Evolutionary conservation across 768 basidiomycete species (phyloP).

Genomic region (Boletus reticuloceps): DNA sequence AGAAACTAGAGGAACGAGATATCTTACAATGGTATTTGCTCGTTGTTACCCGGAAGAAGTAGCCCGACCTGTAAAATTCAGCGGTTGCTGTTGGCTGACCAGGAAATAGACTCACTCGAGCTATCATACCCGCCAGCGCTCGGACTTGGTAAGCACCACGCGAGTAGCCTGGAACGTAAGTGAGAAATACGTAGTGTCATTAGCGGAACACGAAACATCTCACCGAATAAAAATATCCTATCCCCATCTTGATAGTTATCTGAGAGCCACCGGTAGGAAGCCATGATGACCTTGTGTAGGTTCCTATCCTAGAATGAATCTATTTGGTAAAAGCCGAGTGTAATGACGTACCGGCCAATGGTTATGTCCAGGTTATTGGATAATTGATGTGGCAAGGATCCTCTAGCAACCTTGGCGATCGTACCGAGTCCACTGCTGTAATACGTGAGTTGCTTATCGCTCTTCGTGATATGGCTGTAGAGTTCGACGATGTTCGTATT

Average conservation of each 20-base stretch:
- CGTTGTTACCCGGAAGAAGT: slow-evolving; percentile 38
- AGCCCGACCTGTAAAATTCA: slow-evolving; percentile 37
- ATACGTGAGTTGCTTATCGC: slow-evolving; percentile 35
- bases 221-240: slow-evolving; percentile 41
- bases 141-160: slow-evolving; percentile 49
- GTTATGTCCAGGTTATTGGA: slow-evolving; percentile 33
- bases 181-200: not conserved
- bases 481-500: slow-evolving; percentile 44
- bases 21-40: slow-evolving; percentile 40
- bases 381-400: slow-evolving; percentile 20
- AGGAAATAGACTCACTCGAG: slow-evolving; percentile 27
- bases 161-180: slow-evolving; percentile 37
- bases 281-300: slow-evolving; percentile 33
- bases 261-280: slow-evolving; percentile 41
- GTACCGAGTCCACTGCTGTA: slow-evolving; percentile 43
- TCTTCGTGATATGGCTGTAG: slow-evolving; percentile 36
- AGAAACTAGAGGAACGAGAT: not conserved
- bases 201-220: not conserved
- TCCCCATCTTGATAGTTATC: slow-evolving; percentile 39
- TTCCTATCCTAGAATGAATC: slow-evolving; percentile 26
- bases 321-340: not conserved
- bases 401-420: slow-evolving; percentile 24
- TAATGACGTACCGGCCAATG: slow-evolving; percentile 34
- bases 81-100: not conserved
- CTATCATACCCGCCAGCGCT: slow-evolving; percentile 43